Conservation (phyloP, 495 filamentous ascomycete genomes). For the Aspergillus nanangensis region DNA sequence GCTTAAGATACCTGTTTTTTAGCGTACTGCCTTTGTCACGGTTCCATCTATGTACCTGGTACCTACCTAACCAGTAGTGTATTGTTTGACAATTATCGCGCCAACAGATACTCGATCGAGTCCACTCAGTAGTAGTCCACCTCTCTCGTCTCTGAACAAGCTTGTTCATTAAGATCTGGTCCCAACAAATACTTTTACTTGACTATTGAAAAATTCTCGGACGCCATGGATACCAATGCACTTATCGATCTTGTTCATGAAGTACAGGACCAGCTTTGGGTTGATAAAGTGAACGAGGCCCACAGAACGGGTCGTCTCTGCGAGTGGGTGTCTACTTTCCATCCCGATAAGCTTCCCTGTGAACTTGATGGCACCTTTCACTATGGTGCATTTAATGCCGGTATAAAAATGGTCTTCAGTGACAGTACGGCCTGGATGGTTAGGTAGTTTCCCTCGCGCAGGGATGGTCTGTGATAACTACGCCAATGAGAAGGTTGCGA, state of each 20-base stretch:
- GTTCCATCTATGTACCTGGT: too few species aligned
- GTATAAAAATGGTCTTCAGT: slow-evolving; percentile 29
- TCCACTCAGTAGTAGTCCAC: too few species aligned
- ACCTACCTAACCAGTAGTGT: too few species aligned
- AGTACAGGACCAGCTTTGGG: slow-evolving; percentile 25
- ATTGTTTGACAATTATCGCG: too few species aligned
- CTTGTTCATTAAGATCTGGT: too few species aligned
- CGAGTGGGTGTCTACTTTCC: slow-evolving; percentile 34
- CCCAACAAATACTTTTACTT: too few species aligned
- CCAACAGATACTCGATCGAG: too few species aligned
- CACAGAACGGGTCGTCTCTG: slow-evolving; percentile 24
- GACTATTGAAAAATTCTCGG: too few species aligned
- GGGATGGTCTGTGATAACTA: slow-evolving; percentile 27
- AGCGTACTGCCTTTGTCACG: too few species aligned
- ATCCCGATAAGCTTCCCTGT: slow-evolving; percentile 30
- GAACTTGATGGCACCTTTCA: slow-evolving; percentile 27
- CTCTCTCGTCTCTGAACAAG: too few species aligned
- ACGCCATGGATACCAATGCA: slow-evolving; percentile 23
- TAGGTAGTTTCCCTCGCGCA: slow-evolving; percentile 34
- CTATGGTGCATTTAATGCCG: slow-evolving; percentile 34
- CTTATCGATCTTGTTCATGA: slow-evolving; percentile 19
- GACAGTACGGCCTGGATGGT: slow-evolving; percentile 32
- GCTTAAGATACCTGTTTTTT: too few species aligned
- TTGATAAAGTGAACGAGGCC: slow-evolving; percentile 30
- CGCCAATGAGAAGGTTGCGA: slow-evolving; percentile 39